A percentile compares a stretch with the other conserved stretches of the same genome.
Evolutionary conservation across 140 eudicot genomes (phyloP).

Genomic region (Senecio squalidus): DNA sequence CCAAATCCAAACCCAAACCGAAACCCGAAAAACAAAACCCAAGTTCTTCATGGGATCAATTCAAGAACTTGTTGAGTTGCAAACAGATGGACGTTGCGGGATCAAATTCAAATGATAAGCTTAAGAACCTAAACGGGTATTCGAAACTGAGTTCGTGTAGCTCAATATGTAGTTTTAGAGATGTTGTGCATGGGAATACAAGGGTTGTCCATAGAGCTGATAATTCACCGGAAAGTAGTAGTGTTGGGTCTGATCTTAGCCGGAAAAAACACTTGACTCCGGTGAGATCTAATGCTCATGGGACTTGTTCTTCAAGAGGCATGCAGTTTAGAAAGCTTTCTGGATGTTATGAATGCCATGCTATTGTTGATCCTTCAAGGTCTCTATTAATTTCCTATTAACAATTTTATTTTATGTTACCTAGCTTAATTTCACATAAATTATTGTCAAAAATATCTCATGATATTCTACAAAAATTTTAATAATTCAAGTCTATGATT

Average conservation of each 20-base stretch:
- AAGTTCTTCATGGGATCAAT: slow-evolving; percentile 74
- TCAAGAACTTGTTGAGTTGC: slow-evolving; percentile 79
- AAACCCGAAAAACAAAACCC: slow-evolving; percentile 17
- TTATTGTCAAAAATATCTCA: too few species aligned
- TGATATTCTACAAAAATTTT: too few species aligned
- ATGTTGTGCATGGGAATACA: slow-evolving; percentile 72
- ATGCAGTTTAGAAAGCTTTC: slow-evolving; percentile 79
- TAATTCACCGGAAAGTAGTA: slow-evolving; percentile 78
- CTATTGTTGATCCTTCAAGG: slow-evolving; percentile 89
- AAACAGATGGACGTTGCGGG: slow-evolving; percentile 53
- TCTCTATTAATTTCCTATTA: slow-evolving; percentile 27
- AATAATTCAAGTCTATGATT: too few species aligned
- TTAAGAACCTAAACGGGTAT: slow-evolving; percentile 27
- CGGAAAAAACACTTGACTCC: slow-evolving; percentile 37
- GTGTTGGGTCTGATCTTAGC: slow-evolving; percentile 47
- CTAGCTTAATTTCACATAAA: too few species aligned
- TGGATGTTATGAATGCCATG: slow-evolving; percentile 86
- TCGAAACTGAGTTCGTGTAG: slow-evolving; percentile 53
- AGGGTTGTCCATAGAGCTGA: slow-evolving; percentile 83
- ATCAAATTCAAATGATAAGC: slow-evolving; percentile 36
- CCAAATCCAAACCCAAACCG: background rate
- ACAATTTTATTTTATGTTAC: background rate
- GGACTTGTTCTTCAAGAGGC: slow-evolving; percentile 41
- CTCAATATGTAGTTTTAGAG: slow-evolving; percentile 65
- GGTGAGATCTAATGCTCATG: slow-evolving; percentile 39